Conservation (phyloP, 306 rosid genomes). For the Rosa multiflora region DNA sequence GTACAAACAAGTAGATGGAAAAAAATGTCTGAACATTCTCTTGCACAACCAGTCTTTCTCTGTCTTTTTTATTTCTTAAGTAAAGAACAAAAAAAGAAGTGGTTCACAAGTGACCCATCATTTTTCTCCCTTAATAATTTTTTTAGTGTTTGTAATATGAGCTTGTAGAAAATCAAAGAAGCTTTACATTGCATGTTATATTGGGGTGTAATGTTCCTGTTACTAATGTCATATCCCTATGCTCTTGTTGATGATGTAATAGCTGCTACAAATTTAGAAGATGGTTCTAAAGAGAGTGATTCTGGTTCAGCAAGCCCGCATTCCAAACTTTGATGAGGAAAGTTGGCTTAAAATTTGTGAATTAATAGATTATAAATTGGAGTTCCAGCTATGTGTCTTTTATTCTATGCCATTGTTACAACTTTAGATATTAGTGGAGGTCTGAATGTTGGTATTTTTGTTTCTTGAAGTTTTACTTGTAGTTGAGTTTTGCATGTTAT, state of each 20-base stretch:
- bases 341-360: constrained; percentile 15
- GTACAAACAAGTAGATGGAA: neutral
- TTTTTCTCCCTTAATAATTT: neutral
- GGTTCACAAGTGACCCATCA: neutral
- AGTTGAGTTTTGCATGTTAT: neutral
- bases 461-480: constrained; percentile 1
- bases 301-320: constrained; percentile 40
- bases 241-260: constrained; percentile 33
- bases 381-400: neutral
- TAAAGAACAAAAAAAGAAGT: neutral
- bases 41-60: neutral
- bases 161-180: neutral
- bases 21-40: neutral
- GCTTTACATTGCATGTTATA: constrained; percentile 1
- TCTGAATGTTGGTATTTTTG: neutral
- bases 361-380: neutral
- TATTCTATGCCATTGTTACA: neutral
- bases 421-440: neutral
- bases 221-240: constrained; percentile 21
- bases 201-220: neutral
- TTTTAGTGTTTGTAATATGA: neutral
- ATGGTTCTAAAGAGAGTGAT: constrained; percentile 45
- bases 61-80: neutral
- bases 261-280: constrained; percentile 47
- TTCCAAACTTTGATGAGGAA: constrained; percentile 65